Base-by-base conservation (phyloP, 2,329 filamentous ascomycete species). In the Diaporthe amygdali region DNA sequence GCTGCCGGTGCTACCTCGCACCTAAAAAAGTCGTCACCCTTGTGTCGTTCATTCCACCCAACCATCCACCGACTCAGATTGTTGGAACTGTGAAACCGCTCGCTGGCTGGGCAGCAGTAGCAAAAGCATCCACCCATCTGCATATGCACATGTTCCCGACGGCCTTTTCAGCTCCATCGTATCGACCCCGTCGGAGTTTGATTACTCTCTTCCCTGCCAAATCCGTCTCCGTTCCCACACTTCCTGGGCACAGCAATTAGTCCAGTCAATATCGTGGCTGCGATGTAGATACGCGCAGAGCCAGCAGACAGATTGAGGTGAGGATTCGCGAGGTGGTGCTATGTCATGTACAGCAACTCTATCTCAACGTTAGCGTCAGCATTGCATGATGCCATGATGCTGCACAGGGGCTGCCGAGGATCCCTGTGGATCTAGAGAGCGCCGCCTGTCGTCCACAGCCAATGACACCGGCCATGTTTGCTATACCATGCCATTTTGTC, bases 391-490 rank as follows among this genome's bases (percentile, higher is more conserved):
- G 44, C 30, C 41, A 41, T 49, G 37, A 15, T 41, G 22, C 54
- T 12, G 22, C 27, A n/a, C 59, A 64, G 32, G 30, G 44, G 44
- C 9, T 70, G 59, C 68, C 59, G 68, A 70, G 68, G 55, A 55
- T 39, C 47, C 34, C 25, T 17, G 68, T 70, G 68, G 68, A 49
- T n/a, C 52, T 51, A 5, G 25, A 37, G 25, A 51, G 27, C 25
- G 30, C 25, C 41, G 52, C 10, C 25, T 25, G 39, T n/a, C 27
- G 20, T 17, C 37, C 12, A 51, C 30, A 49, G 37, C 68, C 59
- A 70, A 70, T 66, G 39, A 55, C 47, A 41, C 49, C 49, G n/a
- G n/a, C 49, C 37, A 39, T 56, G 59, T 66, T 66, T 14, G 47
- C 47, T 30, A 66, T 17, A 34, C 41, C 59, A 34, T 64, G 44